Conservation (phyloP, 2,329 filamentous ascomycete genomes). For the Aciculosporium take region DNA sequence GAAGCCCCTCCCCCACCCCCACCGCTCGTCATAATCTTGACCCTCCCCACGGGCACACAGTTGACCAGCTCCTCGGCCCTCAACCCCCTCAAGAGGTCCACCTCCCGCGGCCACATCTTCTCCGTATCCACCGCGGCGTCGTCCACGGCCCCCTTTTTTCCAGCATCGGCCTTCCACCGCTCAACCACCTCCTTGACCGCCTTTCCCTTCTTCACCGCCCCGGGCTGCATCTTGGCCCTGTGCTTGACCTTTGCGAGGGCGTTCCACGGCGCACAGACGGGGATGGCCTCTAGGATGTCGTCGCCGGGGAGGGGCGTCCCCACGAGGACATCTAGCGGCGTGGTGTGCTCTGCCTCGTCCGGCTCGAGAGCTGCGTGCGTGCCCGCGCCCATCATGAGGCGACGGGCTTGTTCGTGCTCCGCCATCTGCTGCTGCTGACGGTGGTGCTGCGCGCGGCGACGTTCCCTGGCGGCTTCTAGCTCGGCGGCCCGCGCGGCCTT, state of each 20-base stretch:
- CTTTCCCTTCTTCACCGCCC: slow-evolving; percentile 82
- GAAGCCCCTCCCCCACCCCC: slow-evolving; percentile 26
- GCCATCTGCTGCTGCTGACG: slow-evolving; percentile 61
- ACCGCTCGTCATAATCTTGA: slow-evolving; percentile 62
- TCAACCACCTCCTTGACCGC: slow-evolving; percentile 82
- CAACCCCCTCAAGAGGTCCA: slow-evolving; percentile 68
- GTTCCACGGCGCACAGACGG: slow-evolving; percentile 50
- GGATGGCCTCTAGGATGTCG: slow-evolving; percentile 56
- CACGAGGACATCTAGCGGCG: slow-evolving; percentile 55
- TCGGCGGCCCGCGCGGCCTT: slow-evolving; percentile 57
- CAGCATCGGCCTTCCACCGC: slow-evolving; percentile 56
- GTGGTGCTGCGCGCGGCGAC: slow-evolving; percentile 67
- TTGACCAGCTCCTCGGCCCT: slow-evolving; percentile 75
- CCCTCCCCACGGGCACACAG: slow-evolving; percentile 63
- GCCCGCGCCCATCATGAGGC: slow-evolving; percentile 43
- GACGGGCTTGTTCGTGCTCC: slow-evolving; percentile 58
- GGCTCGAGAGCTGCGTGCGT: slow-evolving; percentile 46
- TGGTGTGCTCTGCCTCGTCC: slow-evolving; percentile 38
- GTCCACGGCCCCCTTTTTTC: slow-evolving; percentile 44
- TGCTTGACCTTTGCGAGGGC: slow-evolving; percentile 66
- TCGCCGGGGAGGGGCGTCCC: slow-evolving; percentile 69
- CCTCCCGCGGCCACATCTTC: slow-evolving; percentile 70
- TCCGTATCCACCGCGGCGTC: slow-evolving; percentile 49
- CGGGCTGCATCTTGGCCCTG: slow-evolving; percentile 88
- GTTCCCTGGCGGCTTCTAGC: slow-evolving; percentile 54